Conservation (phyloP, 2,329 filamentous ascomycete genomes). For the Nectriaceae sp. region DNA sequence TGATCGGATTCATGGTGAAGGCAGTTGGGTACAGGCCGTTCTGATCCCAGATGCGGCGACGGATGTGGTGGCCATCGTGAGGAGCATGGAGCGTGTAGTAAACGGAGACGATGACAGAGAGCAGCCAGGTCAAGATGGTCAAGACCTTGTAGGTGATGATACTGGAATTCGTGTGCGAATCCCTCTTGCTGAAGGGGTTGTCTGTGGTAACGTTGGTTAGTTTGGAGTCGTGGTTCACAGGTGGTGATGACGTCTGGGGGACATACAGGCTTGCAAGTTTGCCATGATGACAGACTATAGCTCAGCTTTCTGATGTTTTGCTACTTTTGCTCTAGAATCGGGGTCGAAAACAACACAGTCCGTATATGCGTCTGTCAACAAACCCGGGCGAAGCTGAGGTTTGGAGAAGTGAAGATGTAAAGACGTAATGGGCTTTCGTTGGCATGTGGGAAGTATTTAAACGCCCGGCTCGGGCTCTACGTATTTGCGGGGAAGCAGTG, state of each 20-base stretch:
- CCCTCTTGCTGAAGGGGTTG: conserved; percentile 76
- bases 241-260: not conserved
- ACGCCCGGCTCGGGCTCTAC: conserved; percentile 5
- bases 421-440: conserved; percentile 1
- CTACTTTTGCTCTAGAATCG: too few species aligned
- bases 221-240: not conserved
- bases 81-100: conserved; percentile 73
- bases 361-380: conserved; percentile 5
- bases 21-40: conserved; percentile 68
- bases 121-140: conserved; percentile 72
- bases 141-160: conserved; percentile 76
- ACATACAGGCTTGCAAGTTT: conserved; percentile 33
- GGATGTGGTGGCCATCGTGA: conserved; percentile 58
- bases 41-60: conserved; percentile 73
- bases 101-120: conserved; percentile 70
- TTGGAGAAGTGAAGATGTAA: conserved; percentile 6
- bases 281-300: conserved; percentile 25
- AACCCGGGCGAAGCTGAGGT: conserved; percentile 5
- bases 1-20: conserved; percentile 71
- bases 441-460: conserved; percentile 27
- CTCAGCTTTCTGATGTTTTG: not conserved
- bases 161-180: conserved; percentile 61
- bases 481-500: conserved; percentile 23
- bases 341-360: not conserved
- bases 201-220: conserved; percentile 42